These are phyloP conservation scores for Collybiopsis luxurians DNA, from an alignment of 768 basidiomycete genomes.

Conservation along the genomic window DNA sequence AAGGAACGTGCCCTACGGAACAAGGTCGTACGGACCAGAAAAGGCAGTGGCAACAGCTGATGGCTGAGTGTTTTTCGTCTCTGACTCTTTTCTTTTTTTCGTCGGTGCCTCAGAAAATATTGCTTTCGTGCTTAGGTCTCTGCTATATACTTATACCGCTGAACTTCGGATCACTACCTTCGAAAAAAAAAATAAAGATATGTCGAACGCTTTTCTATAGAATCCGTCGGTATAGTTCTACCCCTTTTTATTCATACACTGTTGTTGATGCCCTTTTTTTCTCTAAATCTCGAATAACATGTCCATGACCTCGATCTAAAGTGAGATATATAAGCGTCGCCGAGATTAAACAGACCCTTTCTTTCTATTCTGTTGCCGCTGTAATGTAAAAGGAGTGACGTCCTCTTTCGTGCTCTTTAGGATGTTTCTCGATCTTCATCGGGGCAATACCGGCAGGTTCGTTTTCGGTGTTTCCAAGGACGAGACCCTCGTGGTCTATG, in stretches of 20 bases:
- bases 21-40: constrained; percentile 75
- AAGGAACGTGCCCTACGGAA: constrained; percentile 82
- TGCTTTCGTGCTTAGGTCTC: not conserved
- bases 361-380: no score
- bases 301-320: not conserved
- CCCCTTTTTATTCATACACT: not conserved
- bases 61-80: constrained; percentile 2
- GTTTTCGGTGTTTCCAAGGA: not conserved
- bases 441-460: not conserved
- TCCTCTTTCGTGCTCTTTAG: not conserved
- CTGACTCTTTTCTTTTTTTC: not conserved
- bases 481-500: not conserved
- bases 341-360: not conserved
- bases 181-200: no score
- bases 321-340: not conserved
- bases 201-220: not conserved
- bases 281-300: not conserved
- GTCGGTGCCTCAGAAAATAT: constrained; percentile 1
- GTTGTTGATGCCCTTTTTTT: not conserved
- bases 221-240: not conserved
- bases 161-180: no score
- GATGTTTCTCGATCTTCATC: not conserved
- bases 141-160: not conserved
- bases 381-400: not conserved
- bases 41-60: constrained; percentile 27